These are phyloP conservation scores for Podila clonocystis DNA, from an alignment of 192 early-diverging fungal genomes.

Conservation along the genomic window DNA sequence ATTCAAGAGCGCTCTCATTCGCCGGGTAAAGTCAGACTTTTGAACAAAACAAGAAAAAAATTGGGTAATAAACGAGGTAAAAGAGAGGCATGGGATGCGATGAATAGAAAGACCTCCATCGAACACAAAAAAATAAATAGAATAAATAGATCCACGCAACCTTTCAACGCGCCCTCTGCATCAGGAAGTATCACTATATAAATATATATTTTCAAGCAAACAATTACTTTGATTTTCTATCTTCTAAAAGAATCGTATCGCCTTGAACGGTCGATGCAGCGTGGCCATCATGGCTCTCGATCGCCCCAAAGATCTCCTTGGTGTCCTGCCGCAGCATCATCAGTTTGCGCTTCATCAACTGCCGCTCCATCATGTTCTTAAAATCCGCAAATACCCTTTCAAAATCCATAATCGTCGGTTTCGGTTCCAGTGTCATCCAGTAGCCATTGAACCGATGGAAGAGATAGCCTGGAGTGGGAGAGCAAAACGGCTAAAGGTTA, in stretches of 20 bases:
- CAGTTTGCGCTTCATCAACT: slow-evolving; percentile 54
- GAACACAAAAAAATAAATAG: no score
- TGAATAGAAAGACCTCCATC: no score
- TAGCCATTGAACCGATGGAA: slow-evolving; percentile 71
- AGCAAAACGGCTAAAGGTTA: not conserved
- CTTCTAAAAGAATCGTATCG: not conserved
- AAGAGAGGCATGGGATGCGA: no score
- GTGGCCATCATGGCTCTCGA: not conserved
- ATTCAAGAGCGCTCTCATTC: no score
- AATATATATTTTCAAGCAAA: no score
- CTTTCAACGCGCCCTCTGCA: no score
- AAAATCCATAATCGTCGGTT: slow-evolving; percentile 79
- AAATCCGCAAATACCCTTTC: slow-evolving; percentile 69
- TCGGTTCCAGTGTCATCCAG: slow-evolving; percentile 68
- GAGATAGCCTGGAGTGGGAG: slow-evolving; percentile 60
- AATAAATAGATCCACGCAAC: no score
- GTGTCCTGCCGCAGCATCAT: slow-evolving; percentile 45
- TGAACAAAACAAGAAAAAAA: no score
- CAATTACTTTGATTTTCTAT: not conserved
- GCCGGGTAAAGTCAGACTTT: no score
- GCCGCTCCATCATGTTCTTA: slow-evolving; percentile 60
- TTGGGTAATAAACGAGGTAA: no score
- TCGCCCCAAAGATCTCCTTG: slow-evolving; percentile 17
- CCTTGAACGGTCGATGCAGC: not conserved
- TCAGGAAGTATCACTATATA: no score